Evolutionary conservation across 192 early-diverging fungal species (phyloP), one percentile per base, ranked within the genome.

Genomic region (Backusella circina): DNA sequence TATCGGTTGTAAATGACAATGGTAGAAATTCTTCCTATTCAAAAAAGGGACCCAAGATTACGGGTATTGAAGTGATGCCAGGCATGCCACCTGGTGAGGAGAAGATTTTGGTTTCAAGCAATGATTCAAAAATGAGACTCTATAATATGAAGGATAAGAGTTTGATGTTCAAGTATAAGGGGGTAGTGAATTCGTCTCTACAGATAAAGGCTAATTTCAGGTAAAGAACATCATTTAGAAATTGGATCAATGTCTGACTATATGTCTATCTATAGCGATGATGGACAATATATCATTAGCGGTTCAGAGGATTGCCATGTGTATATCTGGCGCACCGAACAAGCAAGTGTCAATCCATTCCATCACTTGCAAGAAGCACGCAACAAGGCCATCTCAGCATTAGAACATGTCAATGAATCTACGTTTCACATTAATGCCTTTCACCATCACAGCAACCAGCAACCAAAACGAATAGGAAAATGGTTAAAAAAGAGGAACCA

Each of bases 51-150:
- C 86, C 84, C 75, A 94, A 94, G 67, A 93, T 97, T 70, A 94
- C 92, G 0, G 93, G 95, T 5, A 93, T 97, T 57, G 90, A 91
- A 74, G 61, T 81, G 28, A 79, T 89, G 64, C 86, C 89, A 1
- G 73, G 87, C 76, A 61, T 88, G 26, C 73, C 78, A 16, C 75
- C 80, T 18, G 88, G 84, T 16, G 89, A 90, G 32, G 89, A 90
- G 15, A 86, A 85, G 74, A 70, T 94, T 5, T 71, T 94, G 13
- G 84, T 94, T 3, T 90, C 92, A 3, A 90, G 90, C 51, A 94
- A 91, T 70, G 95, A 97, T 84, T 95, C 93, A 37, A 83, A 88
- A 0, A 79, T 95, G 33, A 85, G 95, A 50, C 79, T 97, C 73
- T 94, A 91, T 57, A 87, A 94, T 75, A 84, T 94, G 54, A 75